phyloP scores from a whole-genome alignment of 441 rosid genomes.

The Corymbia calophylla region DNA sequence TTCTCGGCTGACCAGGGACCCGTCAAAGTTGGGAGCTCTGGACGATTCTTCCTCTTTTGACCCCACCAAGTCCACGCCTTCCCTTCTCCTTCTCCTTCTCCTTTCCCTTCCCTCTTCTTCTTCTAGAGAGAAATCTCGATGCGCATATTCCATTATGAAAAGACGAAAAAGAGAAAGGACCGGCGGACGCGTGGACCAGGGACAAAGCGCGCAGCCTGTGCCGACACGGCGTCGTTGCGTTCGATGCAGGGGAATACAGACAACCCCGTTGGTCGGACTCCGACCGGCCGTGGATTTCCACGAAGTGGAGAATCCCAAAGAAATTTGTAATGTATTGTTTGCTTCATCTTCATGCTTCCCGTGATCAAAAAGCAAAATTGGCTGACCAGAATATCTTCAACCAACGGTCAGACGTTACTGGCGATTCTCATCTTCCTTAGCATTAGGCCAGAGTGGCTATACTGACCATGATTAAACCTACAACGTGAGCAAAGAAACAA shows the following conservation, averaged over 20 bases:
- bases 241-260: not conserved
- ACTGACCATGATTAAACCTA: not conserved
- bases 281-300: not conserved
- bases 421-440: not conserved
- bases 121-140: not conserved
- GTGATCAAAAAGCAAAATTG: not conserved
- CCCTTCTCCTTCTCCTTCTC: not conserved
- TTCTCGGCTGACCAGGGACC: not conserved
- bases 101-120: not conserved
- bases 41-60: not conserved
- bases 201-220: not conserved
- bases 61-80: not conserved
- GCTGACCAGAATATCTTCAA: not conserved
- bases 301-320: not conserved
- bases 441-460: not conserved
- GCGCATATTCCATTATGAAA: not conserved
- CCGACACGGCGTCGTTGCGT: not conserved
- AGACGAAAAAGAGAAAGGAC: not conserved
- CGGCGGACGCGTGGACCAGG: not conserved
- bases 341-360: not conserved
- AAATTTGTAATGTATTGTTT: not conserved
- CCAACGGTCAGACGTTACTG: not conserved
- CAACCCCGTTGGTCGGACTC: not conserved
- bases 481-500: not conserved
- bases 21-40: not conserved